Evolutionary conservation across 176 grass and related monocot species (phyloP), one percentile per base, ranked within the genome.

Genomic region (sorghum (Sorghum bicolor)): DNA sequence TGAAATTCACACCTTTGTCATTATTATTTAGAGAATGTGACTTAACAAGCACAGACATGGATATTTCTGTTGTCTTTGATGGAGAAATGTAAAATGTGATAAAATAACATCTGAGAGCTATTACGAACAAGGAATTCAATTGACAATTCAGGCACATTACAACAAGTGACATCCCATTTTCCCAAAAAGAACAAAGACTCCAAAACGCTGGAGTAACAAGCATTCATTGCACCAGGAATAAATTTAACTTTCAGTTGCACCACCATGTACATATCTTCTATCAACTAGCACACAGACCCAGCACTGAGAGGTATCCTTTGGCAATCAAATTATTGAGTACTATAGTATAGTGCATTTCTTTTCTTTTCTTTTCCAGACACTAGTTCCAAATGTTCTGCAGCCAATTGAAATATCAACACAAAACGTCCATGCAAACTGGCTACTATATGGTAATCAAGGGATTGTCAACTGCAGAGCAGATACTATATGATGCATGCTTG

Each of bases 1-100:
- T 99, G 90, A 82, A 87, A 96, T 83, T 92, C 45, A 75, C 28
- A 43, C 8, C 43, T 60, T 34, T 30, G 48, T 90, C 19, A 58
- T 61, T 44, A 78, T 19, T n/a, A 68, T 85, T 75, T 70, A 3
- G 61, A 76, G 5, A 76, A 37, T 83, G 79, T 39, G 52, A 69
- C 32, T 87, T 75, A 50, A 74, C 70, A 74, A 84, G 60, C n/a
- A 70, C 8, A 29, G 69, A 64, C 38, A 75, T 70, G 32, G 64
- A 70, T 19, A 26, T 11, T 15, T 68, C 26, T 83, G n/a, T 74
- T 40, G 38, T 39, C 45, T 83, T 83, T 74, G 58, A 81, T 63
- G 20, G 38, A 47, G 60, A 19, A 48, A 31, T 17, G 22, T 62
- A 90, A 32, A 40, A 48, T 19, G n/a, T 29, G 36, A 38, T 38